phyloP scores from a whole-genome alignment of 129 eudicot species.

The Oenanthe sinensis region DNA sequence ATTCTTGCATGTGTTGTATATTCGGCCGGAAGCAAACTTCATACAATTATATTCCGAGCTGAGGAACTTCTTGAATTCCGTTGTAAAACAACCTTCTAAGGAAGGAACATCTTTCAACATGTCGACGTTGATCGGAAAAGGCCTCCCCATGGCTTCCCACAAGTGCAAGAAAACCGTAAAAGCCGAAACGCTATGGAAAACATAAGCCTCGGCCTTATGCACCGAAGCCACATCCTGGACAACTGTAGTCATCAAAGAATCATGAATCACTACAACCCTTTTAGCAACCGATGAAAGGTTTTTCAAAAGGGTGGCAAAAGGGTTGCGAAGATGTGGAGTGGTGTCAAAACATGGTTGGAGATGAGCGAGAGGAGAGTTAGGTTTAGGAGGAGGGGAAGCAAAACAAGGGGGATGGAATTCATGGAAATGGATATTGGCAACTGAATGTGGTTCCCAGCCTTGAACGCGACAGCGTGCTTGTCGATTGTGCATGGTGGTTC shows the following conservation, averaged over 20 bases:
- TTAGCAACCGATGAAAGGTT: conserved; percentile 15
- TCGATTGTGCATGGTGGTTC: conserved; percentile 1
- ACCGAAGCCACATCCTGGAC: conserved; percentile 38
- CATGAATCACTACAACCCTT: conserved; percentile 42
- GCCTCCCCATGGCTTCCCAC: conserved; percentile 8
- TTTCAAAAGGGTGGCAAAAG: conserved; percentile 26
- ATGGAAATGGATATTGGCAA: not conserved
- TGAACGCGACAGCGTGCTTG: not conserved
- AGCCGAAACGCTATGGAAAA: conserved; percentile 34
- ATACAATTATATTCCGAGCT: conserved; percentile 11
- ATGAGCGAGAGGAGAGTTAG: not conserved
- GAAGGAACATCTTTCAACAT: conserved; percentile 18
- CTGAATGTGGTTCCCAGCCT: not conserved
- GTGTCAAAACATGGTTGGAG: conserved; percentile 28
- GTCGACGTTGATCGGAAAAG: conserved; percentile 8
- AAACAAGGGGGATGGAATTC: not conserved
- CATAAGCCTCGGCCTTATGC: conserved; percentile 48
- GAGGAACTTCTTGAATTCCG: conserved; percentile 22
- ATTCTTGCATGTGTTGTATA: conserved; percentile 25
- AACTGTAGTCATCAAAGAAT: conserved; percentile 37
- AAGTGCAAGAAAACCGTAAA: conserved; percentile 10
- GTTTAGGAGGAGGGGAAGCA: not conserved
- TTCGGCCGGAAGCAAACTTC: conserved; percentile 22
- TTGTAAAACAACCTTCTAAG: conserved; percentile 27
- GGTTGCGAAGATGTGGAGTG: conserved; percentile 29